Percentiles rank a stretch among this genome's conserved stretches.
Evolutionary conservation across 495 filamentous ascomycete species (phyloP).

Genomic region (Penicillium ochrochloron): DNA sequence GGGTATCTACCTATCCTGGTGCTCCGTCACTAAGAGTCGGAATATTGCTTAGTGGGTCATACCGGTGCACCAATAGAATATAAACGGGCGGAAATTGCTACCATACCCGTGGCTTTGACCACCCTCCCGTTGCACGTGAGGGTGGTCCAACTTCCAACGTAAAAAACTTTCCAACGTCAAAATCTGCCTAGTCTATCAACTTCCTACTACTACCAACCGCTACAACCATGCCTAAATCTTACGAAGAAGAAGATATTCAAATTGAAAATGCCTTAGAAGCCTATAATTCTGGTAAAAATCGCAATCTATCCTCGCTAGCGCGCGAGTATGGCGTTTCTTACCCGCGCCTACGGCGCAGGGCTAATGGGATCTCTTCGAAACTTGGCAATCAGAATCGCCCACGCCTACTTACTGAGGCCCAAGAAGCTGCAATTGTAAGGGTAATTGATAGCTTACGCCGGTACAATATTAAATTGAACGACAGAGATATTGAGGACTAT

Average conservation of each 20-base stretch:
- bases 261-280: not conserved
- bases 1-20: too few relatives aligned
- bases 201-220: not conserved
- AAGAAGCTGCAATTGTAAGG: not conserved
- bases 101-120: too few relatives aligned
- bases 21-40: too few relatives aligned
- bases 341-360: not conserved
- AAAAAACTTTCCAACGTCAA: too few relatives aligned
- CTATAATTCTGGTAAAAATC: not conserved
- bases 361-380: not conserved
- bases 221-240: not conserved
- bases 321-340: not conserved
- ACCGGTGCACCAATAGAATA: too few relatives aligned
- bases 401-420: slow-evolving; percentile 7
- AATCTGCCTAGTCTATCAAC: not conserved
- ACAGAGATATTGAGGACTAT: slow-evolving; percentile 2
- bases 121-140: too few relatives aligned
- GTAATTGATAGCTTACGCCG: not conserved
- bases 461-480: not conserved
- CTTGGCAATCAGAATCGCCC: slow-evolving; percentile 6
- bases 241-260: not conserved
- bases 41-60: too few relatives aligned
- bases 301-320: not conserved
- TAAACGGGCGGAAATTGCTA: too few relatives aligned
- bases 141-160: too few relatives aligned